Conservation (phyloP, 495 filamentous ascomycete genomes). For the Tuber borchii region DNA sequence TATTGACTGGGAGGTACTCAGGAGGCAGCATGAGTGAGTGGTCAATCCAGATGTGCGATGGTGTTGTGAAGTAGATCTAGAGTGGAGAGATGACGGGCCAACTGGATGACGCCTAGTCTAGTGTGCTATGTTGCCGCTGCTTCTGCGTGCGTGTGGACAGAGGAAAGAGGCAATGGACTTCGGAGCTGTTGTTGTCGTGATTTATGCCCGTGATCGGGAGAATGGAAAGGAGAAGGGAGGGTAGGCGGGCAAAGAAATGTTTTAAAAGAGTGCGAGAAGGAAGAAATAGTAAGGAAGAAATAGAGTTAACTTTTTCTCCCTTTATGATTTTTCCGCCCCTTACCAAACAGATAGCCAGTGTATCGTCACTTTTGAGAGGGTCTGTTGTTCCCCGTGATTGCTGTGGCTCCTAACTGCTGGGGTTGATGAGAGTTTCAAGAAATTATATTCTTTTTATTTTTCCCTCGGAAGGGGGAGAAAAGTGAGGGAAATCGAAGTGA, state of each 20-base stretch:
- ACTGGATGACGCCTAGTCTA: not conserved
- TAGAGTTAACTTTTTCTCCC: not conserved
- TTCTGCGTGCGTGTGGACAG: not conserved
- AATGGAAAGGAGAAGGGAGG: slow-evolving; percentile 1
- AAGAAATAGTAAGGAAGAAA: slow-evolving; percentile 1
- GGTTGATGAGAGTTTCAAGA: not conserved
- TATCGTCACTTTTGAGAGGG: not conserved
- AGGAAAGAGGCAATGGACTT: not conserved
- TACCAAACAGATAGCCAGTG: not conserved
- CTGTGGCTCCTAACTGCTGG: not conserved
- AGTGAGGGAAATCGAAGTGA: not conserved
- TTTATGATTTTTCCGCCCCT: slow-evolving; percentile 2
- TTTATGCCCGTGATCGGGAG: not conserved
- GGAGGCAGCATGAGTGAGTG: too few relatives aligned
- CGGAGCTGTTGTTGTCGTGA: slow-evolving; percentile 2
- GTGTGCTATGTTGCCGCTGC: not conserved
- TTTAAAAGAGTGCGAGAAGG: slow-evolving; percentile 1
- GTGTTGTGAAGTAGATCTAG: too few relatives aligned
- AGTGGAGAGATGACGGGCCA: not conserved
- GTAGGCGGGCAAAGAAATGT: not conserved
- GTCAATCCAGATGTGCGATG: too few relatives aligned
- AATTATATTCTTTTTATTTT: not conserved
- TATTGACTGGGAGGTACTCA: too few relatives aligned
- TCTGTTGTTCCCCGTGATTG: not conserved
- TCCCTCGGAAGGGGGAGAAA: not conserved